phyloP scores from a whole-genome alignment of 306 rosid species.

The Delonix regia region DNA sequence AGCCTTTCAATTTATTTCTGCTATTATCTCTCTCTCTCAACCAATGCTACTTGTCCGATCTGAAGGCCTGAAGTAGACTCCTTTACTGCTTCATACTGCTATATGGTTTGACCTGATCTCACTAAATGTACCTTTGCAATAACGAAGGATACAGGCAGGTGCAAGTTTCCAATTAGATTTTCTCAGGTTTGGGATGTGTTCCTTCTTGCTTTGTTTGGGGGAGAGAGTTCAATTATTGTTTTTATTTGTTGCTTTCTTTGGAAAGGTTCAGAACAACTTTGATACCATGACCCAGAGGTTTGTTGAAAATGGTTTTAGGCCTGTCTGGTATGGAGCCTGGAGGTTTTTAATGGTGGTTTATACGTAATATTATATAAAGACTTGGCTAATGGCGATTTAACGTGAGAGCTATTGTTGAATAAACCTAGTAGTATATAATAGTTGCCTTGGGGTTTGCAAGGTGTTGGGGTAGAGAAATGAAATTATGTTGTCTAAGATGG shows the following conservation, averaged over 20 bases:
- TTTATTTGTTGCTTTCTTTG: not conserved
- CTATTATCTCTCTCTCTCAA: not conserved
- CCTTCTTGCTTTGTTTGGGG: not conserved
- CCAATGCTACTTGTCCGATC: not conserved
- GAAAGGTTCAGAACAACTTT: not conserved
- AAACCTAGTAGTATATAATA: not conserved
- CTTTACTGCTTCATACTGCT: not conserved
- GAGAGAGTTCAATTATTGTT: constrained; percentile 15
- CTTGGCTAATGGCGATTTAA: constrained; percentile 5
- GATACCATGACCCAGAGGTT: not conserved
- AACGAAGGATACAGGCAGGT: not conserved
- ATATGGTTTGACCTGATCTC: constrained; percentile 5
- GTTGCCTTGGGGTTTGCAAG: constrained; percentile 1
- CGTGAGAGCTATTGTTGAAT: constrained; percentile 13
- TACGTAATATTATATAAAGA: not conserved
- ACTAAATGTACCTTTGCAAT: not conserved
- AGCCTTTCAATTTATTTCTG: not conserved
- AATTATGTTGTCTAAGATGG: constrained; percentile 3
- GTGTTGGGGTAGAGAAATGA: not conserved
- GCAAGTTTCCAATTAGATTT: not conserved
- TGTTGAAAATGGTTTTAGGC: not conserved
- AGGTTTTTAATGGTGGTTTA: constrained; percentile 1
- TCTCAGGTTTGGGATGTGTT: not conserved
- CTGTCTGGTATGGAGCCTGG: not conserved
- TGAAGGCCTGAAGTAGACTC: not conserved